Evolutionary conservation across 257 asterid species (phyloP).

Genomic region (Henckelia pumila): DNA sequence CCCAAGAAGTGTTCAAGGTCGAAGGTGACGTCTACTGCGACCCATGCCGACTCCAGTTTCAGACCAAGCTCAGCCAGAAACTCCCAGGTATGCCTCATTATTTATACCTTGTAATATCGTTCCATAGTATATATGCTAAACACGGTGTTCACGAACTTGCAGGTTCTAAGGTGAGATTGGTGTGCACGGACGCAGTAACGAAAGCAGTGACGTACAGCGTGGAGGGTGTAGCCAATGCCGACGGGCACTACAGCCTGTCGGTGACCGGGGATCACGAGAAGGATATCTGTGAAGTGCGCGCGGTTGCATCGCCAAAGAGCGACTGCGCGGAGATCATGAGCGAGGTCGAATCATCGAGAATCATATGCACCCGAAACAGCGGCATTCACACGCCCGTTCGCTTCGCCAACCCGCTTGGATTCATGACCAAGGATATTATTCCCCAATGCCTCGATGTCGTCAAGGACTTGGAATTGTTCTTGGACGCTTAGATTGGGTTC

Average conservation of each 20-base stretch:
- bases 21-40: slow-evolving; percentile 42
- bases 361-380: slow-evolving; percentile 31
- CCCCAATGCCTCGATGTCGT: slow-evolving; percentile 23
- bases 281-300: slow-evolving; percentile 40
- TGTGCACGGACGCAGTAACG: slow-evolving; percentile 28
- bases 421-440: slow-evolving; percentile 18
- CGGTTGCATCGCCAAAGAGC: slow-evolving; percentile 26
- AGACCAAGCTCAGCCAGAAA: slow-evolving; percentile 22
- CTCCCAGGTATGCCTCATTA: background rate
- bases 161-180: slow-evolving; percentile 37
- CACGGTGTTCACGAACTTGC: background rate
- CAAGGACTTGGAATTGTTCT: slow-evolving; percentile 22
- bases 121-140: too few species aligned
- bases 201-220: slow-evolving; percentile 11
- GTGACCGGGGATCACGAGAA: slow-evolving; percentile 41
- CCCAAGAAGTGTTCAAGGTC: slow-evolving; percentile 9
- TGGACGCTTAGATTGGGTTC: background rate
- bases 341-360: slow-evolving; percentile 14
- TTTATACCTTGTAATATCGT: background rate
- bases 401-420: slow-evolving; percentile 40
- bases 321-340: slow-evolving; percentile 28
- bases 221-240: slow-evolving; percentile 18
- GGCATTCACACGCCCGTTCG: slow-evolving; percentile 30
- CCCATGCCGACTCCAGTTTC: slow-evolving; percentile 40
- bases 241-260: slow-evolving; percentile 31